Percentiles rank a stretch among this genome's conserved stretches.
Conservation (phyloP, 148 eudicot genomes). For the Euryodendron excelsum region DNA sequence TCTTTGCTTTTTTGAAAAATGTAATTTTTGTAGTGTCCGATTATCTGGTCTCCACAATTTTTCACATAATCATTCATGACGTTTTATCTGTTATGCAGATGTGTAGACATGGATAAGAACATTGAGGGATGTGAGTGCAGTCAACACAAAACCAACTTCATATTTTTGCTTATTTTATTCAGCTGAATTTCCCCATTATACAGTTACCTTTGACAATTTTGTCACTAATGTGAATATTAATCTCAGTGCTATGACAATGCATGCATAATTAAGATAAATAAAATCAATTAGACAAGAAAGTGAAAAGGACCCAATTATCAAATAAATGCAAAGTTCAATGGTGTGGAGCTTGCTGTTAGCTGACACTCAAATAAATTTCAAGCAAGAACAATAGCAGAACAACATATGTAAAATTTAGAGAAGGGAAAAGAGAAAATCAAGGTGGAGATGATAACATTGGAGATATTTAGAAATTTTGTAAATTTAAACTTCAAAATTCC, state of each 20-base stretch:
- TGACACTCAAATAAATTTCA: too few species aligned
- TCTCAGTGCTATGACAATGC: background rate
- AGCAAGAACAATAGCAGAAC: too few species aligned
- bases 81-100: background rate
- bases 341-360: too few species aligned
- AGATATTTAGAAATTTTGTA: too few species aligned
- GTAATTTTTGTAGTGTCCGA: background rate
- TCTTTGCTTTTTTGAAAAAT: background rate
- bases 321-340: too few species aligned
- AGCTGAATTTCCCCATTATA: background rate
- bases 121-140: background rate
- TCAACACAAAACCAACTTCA: background rate
- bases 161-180: background rate
- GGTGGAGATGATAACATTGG: too few species aligned
- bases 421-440: too few species aligned
- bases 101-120: background rate
- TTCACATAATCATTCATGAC: background rate
- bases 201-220: background rate
- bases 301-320: too few species aligned
- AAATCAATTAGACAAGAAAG: background rate
- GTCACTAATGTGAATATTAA: too few species aligned
- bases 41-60: background rate
- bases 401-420: too few species aligned
- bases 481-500: too few species aligned
- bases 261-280: background rate